phyloP scores from a whole-genome alignment of 2,329 filamentous ascomycete species.

The Paecilomyces formosus region DNA sequence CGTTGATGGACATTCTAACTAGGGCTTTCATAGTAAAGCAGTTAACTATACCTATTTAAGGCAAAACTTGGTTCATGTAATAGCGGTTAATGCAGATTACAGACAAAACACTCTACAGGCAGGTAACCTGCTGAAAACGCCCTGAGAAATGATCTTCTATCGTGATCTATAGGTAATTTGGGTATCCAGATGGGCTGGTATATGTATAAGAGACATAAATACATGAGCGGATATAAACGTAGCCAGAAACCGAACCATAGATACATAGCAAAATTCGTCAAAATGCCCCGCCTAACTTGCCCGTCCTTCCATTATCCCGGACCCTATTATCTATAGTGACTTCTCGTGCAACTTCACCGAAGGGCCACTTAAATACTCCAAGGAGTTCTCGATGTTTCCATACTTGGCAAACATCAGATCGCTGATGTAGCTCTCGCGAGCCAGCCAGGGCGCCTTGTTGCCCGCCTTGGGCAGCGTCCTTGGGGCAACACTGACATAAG shows the following conservation, averaged over 20 bases:
- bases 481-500: constrained; percentile 30
- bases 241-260: neutral
- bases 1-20: no score
- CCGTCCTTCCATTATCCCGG: neutral
- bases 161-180: neutral
- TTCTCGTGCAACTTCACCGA: neutral
- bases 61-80: no score
- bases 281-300: neutral
- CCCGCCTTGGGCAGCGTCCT: constrained; percentile 29
- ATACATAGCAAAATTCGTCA: neutral
- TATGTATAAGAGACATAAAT: neutral
- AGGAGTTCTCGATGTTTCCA: constrained; percentile 24
- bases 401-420: constrained; percentile 32
- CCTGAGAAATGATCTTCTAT: neutral
- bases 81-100: no score
- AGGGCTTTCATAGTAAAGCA: no score
- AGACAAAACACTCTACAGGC: no score
- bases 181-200: neutral
- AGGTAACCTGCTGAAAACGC: neutral
- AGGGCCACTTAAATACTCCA: constrained; percentile 17
- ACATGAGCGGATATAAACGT: neutral
- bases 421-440: constrained; percentile 29
- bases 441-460: constrained; percentile 32
- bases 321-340: neutral
- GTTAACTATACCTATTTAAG: no score